Percentiles rank a stretch among this genome's conserved stretches.
Evolutionary conservation across 768 basidiomycete genomes (phyloP).

Genomic region (Leccinum aurantiacum): DNA sequence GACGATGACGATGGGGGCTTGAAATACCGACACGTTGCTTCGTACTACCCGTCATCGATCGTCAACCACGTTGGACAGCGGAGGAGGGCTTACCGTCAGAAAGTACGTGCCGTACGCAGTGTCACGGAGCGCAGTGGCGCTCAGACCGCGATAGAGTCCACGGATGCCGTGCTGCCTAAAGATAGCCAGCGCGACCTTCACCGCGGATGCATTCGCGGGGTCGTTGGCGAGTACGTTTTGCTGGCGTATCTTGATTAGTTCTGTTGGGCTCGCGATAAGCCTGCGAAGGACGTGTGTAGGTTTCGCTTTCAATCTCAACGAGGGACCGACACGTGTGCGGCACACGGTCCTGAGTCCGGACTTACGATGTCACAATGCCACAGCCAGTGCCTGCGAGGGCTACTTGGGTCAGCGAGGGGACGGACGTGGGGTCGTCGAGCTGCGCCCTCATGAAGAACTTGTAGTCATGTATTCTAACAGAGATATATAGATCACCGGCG

Average conservation of each 20-base stretch:
- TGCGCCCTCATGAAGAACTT: conserved; percentile 74
- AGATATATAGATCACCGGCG: no score
- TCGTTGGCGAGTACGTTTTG: conserved; percentile 48
- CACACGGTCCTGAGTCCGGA: not conserved
- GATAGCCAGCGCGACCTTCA: conserved; percentile 56
- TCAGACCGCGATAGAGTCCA: conserved; percentile 77
- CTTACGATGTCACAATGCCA: conserved; percentile 79
- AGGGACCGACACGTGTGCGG: not conserved
- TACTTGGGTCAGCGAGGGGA: conserved; percentile 71
- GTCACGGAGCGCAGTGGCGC: conserved; percentile 74
- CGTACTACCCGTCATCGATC: conserved; percentile 46
- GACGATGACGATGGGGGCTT: conserved; percentile 25
- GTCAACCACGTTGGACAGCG: not conserved
- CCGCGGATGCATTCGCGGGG: conserved; percentile 43
- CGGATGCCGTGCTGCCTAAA: conserved; percentile 53
- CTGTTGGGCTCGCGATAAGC: conserved; percentile 77
- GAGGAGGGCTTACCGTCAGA: conserved; percentile 51
- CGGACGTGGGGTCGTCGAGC: conserved; percentile 41
- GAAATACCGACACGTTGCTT: conserved; percentile 58
- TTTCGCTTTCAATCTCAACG: not conserved
- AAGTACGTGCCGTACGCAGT: conserved; percentile 88
- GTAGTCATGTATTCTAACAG: conserved; percentile 39
- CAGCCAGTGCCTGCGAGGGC: conserved; percentile 77
- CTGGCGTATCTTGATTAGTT: conserved; percentile 86
- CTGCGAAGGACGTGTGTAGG: conserved; percentile 36